Conservation (phyloP, 73 alveolate genomes). For the Paraurostyla sp. region DNA sequence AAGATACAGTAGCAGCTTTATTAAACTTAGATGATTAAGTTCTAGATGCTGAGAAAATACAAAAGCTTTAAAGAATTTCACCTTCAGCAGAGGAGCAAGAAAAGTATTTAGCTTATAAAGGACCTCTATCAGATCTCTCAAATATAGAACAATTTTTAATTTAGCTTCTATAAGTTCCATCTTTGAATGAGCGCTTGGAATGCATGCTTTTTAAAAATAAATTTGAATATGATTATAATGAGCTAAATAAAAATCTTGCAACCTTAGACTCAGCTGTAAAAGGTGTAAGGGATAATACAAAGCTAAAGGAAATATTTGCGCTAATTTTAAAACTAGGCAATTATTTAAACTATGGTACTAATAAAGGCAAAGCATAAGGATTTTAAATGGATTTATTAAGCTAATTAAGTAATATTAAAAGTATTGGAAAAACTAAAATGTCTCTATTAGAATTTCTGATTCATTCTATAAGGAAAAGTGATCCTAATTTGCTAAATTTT, state of each 20-base stretch:
- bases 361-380: background rate
- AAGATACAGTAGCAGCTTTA: conserved; percentile 1
- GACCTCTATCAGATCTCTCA: background rate
- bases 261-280: background rate
- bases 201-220: conserved; percentile 21
- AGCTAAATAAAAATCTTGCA: background rate
- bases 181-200: conserved; percentile 11
- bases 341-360: conserved; percentile 18
- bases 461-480: background rate
- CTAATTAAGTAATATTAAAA: background rate
- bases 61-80: background rate
- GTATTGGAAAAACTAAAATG: conserved; percentile 38
- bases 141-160: conserved; percentile 14
- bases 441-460: conserved; percentile 5
- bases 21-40: background rate
- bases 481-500: background rate
- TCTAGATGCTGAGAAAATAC: conserved; percentile 2
- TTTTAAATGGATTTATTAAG: conserved; percentile 14
- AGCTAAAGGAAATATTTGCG: background rate
- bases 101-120: background rate
- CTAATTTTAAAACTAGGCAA: background rate
- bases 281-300: conserved; percentile 20
- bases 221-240: background rate
- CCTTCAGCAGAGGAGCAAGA: background rate
- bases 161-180: background rate